Evolutionary conservation across 2,329 filamentous ascomycete genomes (phyloP).

Genomic region (Aspergillus sp.): DNA sequence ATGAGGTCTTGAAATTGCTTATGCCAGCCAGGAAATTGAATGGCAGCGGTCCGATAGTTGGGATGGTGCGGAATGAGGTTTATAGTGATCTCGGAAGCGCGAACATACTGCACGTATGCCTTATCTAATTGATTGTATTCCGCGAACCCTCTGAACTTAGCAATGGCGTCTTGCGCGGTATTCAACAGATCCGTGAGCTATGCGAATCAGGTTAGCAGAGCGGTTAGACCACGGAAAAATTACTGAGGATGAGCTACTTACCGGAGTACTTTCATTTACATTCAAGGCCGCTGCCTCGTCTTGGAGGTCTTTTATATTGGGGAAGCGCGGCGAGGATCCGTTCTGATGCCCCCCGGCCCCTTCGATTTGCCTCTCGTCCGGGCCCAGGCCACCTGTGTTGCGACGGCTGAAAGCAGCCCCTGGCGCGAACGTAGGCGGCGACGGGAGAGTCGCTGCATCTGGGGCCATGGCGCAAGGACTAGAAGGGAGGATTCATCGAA

Average conservation of each 20-base stretch:
- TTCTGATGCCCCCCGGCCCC: constrained; percentile 32
- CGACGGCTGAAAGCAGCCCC: constrained; percentile 34
- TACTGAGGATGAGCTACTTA: constrained; percentile 25
- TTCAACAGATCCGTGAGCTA: constrained; percentile 42
- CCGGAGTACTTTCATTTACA: constrained; percentile 38
- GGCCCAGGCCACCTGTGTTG: constrained; percentile 35
- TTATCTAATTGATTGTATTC: constrained; percentile 60
- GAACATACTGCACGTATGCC: constrained; percentile 83
- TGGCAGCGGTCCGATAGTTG: constrained; percentile 70
- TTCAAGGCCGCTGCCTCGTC: constrained; percentile 42
- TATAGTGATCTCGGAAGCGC: constrained; percentile 77
- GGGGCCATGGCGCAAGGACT: constrained; percentile 41
- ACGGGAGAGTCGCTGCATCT: constrained; percentile 44
- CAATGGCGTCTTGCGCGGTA: constrained; percentile 42
- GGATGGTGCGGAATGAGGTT: constrained; percentile 76
- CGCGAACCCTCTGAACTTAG: constrained; percentile 36
- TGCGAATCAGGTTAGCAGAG: constrained; percentile 23
- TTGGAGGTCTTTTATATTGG: constrained; percentile 47
- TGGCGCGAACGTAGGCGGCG: constrained; percentile 38
- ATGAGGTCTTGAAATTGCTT: constrained; percentile 57
- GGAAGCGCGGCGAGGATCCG: constrained; percentile 36
- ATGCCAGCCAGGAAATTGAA: constrained; percentile 55
- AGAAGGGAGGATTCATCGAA: constrained; percentile 22
- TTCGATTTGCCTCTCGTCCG: constrained; percentile 30
- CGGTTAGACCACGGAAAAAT: background rate